Base-by-base conservation (phyloP, 257 asterid genomes). In the Rubia yunnanensis region DNA sequence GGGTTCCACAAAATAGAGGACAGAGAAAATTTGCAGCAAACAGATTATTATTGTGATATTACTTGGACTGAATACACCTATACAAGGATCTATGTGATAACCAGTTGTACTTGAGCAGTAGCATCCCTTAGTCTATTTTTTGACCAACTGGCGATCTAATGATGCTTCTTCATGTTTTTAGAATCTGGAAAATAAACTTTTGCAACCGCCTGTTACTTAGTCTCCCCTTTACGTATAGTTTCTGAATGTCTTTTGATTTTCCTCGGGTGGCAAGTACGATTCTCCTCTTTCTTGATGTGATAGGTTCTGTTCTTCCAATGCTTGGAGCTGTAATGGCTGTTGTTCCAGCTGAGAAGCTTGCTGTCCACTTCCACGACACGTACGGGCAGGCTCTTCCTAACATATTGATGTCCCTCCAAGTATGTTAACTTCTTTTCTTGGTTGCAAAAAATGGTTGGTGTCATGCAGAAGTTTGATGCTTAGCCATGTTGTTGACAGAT, bases 301-400 rank as follows among this genome's bases (percentile, higher is more conserved):
- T 24, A 88, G 98, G 98, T 66, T 72, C 77, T 8, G 95, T 92
- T 64, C 83, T 89, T 73, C 96, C 96, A 15, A 89, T 92, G 96
- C 96, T 92, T 2, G 92, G 78, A 71, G 96, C 98, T 13, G 98
- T 89, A 61, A 88, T 86, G 91, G 79, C 86, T 20, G 94, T 80
- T 52, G 98, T 87, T 72, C 98, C 96, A 6, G 79, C 85, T 31
- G 95, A 87, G 80, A 88, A 85, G 69, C 84, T 92, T 39, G 95
- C 98, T 5, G 96, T 91, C 70, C 98, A 91, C 71, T 91, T 91
- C 80, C 98, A 91, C 58, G 96, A 91, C 79, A 91, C 98, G 0
- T 91, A 88, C 22, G 96, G 96, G 27, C 95, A 88, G 71, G 77
- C 98, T 70, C 98, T 88, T 67, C 83, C 98, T n/a, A 91, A 91